Conservation (phyloP, 345 rosid species). For the Citrus hindsii region DNA sequence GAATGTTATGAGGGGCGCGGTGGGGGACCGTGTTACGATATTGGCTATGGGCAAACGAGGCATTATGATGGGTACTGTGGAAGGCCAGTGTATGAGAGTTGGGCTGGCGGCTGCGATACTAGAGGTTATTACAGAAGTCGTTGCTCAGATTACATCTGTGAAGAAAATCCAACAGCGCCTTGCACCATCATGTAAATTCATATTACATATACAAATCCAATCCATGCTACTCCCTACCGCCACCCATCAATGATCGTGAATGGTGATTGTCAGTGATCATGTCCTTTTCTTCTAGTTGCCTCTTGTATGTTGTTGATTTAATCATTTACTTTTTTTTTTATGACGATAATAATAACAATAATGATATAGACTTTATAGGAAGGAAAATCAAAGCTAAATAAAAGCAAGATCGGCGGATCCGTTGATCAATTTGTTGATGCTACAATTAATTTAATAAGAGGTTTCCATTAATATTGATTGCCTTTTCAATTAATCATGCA, state of each 20-base stretch:
- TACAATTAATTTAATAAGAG: not conserved
- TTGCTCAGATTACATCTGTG: constrained; percentile 38
- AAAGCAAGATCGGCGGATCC: not conserved
- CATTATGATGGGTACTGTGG: constrained; percentile 30
- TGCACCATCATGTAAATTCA: constrained; percentile 53
- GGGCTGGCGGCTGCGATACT: constrained; percentile 44
- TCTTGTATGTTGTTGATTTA: not conserved
- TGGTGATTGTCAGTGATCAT: not conserved
- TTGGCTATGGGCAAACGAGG: constrained; percentile 16
- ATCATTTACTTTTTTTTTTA: no score
- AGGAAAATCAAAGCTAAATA: not conserved
- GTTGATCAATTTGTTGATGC: not conserved
- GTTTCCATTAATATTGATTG: not conserved
- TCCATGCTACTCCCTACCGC: not conserved
- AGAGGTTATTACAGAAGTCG: constrained; percentile 10
- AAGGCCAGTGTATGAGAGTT: constrained; percentile 55
- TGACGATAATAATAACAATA: not conserved
- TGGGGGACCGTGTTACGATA: constrained; percentile 14
- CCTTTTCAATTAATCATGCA: not conserved
- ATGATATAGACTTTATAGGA: not conserved
- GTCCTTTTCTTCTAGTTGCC: not conserved
- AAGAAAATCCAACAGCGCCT: constrained; percentile 41
- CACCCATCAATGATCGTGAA: not conserved
- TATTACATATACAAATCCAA: no score
- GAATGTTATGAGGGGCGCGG: not conserved